Conservation (phyloP, 2,329 filamentous ascomycete genomes). For the Boeremia exigua region DNA sequence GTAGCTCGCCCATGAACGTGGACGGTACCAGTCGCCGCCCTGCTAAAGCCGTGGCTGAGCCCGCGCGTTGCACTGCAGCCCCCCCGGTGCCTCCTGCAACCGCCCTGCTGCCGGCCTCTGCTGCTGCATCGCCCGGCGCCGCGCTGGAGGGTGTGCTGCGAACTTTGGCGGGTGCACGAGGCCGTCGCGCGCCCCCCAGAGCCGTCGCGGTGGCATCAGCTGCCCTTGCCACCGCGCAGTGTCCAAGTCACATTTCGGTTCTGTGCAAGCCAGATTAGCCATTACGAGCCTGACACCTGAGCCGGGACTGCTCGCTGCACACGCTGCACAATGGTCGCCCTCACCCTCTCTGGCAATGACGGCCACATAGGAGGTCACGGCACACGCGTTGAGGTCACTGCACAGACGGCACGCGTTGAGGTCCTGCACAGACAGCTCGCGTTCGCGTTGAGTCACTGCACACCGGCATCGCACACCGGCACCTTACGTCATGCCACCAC, state of each 20-base stretch:
- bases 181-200: constrained; percentile 10
- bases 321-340: not conserved
- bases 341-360: too few relatives aligned
- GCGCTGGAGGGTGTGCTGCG: constrained; percentile 13
- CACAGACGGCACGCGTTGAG: not conserved
- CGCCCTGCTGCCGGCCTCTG: too few relatives aligned
- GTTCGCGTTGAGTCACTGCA: too few relatives aligned
- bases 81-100: not conserved
- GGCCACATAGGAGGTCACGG: too few relatives aligned
- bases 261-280: constrained; percentile 1
- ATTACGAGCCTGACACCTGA: not conserved
- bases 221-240: constrained; percentile 30
- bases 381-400: too few relatives aligned
- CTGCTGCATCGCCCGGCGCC: not conserved
- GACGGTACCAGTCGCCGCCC: not conserved
- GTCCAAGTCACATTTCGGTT: constrained; percentile 10
- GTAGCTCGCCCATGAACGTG: constrained; percentile 20
- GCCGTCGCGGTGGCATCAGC: constrained; percentile 19
- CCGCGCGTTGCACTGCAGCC: not conserved
- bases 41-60: too few relatives aligned
- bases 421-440: too few relatives aligned
- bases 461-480: too few relatives aligned
- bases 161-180: constrained; percentile 18
- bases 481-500: not conserved
- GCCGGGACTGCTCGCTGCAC: constrained; percentile 9